Evolutionary conservation across 1,284 basidiomycete genomes (phyloP).

Genomic region (Rhodotorula sp.): DNA sequence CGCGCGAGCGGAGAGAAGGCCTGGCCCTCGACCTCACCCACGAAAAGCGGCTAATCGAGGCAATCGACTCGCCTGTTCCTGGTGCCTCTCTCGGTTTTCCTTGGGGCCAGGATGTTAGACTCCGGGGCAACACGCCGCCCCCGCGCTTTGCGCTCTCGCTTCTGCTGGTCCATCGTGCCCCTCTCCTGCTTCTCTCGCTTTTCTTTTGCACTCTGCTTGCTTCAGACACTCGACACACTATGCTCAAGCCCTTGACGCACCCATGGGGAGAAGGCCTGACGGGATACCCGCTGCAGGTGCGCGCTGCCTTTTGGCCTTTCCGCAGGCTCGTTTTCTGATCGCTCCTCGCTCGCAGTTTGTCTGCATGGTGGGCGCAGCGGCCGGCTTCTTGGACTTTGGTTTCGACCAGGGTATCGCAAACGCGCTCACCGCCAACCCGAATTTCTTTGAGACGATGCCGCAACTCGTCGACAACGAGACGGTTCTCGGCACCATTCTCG

Average conservation of each 20-base stretch:
- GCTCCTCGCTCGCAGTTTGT: constrained; percentile 6
- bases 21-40: too few species aligned
- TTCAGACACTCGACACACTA: neutral
- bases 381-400: constrained; percentile 23
- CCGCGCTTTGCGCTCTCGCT: neutral
- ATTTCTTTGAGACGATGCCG: constrained; percentile 4
- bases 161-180: neutral
- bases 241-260: constrained; percentile 37
- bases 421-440: constrained; percentile 13
- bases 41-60: too few species aligned
- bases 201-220: neutral
- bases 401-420: constrained; percentile 30
- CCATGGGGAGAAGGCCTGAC: constrained; percentile 29
- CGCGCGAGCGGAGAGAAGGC: too few species aligned
- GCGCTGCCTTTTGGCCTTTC: neutral
- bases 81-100: too few species aligned
- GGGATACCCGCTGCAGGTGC: constrained; percentile 31
- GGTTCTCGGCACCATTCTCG: constrained; percentile 36
- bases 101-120: too few species aligned
- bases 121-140: neutral
- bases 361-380: constrained; percentile 25
- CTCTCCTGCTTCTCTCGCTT: neutral
- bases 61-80: too few species aligned
- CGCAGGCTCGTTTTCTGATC: neutral
- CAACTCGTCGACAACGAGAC: constrained; percentile 2